Base-by-base conservation (phyloP, 2,329 filamentous ascomycete species). In the Penicillium janthinellum region DNA sequence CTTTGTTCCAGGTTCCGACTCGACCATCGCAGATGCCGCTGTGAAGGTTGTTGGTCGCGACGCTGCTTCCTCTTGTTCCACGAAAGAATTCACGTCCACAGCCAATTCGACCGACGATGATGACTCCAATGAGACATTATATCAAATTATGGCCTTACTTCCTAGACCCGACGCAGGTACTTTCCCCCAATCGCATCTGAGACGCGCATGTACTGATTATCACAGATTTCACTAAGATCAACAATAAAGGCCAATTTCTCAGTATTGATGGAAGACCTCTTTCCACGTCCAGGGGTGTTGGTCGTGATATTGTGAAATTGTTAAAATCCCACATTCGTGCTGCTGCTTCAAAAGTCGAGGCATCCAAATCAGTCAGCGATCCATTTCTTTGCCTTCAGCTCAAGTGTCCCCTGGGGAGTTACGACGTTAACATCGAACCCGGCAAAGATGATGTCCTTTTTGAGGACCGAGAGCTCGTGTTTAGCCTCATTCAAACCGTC, bases 401-500 rank as follows among this genome's bases (percentile, higher is more conserved):
- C 8, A 65, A 67, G 1, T 88, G 85, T 69, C 81, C 82, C 1
- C 66, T 69, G 10, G 81, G 79, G 6, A 82, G 77, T 45, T 88
- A 88, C 67, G 86, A 88, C 71, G 78, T 81, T 4, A 88, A 88
- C 60, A 75, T 88, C 38, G 86, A 89, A 65, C 86, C 86, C 4
- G 80, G 82, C 1, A 89, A 89, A 67, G 84, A 88, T 67, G 83
- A 88, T 70, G 78, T 88, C 1, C 66, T 88, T 2, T 87, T 88
- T 65, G 80, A 82, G 35, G 75, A 87, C 48, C 69, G 75, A 2
- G 67, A 70, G 4, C 20, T 68, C 0, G 67, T 88, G 3, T 38
- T 86, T 41, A 14, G 10, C 10, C 5, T 68, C 68, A 4, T 81
- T 2, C 75, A 80, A 20, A 71, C 71, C 34, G 67, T 87, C 0